Evolutionary conservation across 164 flowering plant genomes (phyloP).

Genomic region (Berberis vulgaris): DNA sequence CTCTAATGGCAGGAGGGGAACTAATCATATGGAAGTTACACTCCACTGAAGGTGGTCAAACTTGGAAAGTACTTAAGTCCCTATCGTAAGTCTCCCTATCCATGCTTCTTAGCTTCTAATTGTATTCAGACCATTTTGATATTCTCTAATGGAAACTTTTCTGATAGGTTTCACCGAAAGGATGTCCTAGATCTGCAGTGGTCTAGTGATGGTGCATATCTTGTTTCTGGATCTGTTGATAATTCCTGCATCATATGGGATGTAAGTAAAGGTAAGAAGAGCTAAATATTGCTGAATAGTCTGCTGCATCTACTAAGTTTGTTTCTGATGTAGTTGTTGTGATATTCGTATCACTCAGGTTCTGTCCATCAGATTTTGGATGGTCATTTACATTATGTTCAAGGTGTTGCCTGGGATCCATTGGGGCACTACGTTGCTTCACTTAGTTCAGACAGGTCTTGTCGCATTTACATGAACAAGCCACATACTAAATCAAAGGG

Average conservation of each 20-base stretch:
- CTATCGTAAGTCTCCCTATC: slow-evolving; percentile 52
- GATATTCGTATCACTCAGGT: slow-evolving; percentile 34
- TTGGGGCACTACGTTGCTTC: slow-evolving; percentile 74
- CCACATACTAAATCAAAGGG: slow-evolving; percentile 63
- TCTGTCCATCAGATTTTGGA: slow-evolving; percentile 91
- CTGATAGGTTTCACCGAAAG: slow-evolving; percentile 84
- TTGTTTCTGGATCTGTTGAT: slow-evolving; percentile 94
- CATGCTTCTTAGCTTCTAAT: not conserved
- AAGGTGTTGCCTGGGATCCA: slow-evolving; percentile 99
- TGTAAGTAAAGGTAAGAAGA: slow-evolving; percentile 59
- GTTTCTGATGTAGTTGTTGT: not conserved
- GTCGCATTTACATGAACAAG: slow-evolving; percentile 68
- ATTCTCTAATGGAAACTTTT: slow-evolving; percentile 6
- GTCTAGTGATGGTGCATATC: slow-evolving; percentile 79
- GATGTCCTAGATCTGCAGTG: slow-evolving; percentile 94
- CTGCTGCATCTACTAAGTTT: not conserved
- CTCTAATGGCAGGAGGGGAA: slow-evolving; percentile 68
- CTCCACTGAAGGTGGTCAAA: slow-evolving; percentile 52
- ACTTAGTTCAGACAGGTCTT: slow-evolving; percentile 91
- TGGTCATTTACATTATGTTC: slow-evolving; percentile 90
- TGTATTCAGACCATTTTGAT: not conserved
- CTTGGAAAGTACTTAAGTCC: slow-evolving; percentile 83
- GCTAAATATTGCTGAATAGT: slow-evolving; percentile 2
- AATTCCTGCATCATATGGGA: slow-evolving; percentile 98
- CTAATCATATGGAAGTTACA: slow-evolving; percentile 77